Evolutionary conservation across 148 eudicot genomes (phyloP).

Genomic region (Linanthus parryae): DNA sequence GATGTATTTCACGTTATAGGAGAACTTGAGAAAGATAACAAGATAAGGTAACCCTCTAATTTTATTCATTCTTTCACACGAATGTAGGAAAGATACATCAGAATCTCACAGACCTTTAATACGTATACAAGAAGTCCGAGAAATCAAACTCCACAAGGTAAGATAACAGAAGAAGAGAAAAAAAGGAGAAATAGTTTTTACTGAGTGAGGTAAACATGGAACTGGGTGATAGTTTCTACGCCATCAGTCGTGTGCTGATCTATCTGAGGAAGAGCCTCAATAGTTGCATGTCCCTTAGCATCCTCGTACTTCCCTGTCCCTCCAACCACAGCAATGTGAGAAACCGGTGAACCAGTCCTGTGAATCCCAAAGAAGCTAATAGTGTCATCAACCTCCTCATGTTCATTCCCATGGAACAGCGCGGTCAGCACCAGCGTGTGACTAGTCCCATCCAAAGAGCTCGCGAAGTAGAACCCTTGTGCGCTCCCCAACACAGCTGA

Average conservation of each 20-base stretch:
- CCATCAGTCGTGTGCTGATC: constrained; percentile 92
- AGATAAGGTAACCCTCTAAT: too few species aligned
- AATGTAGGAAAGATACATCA: too few species aligned
- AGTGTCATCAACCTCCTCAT: constrained; percentile 35
- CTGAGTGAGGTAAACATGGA: constrained; percentile 49
- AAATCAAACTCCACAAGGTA: too few species aligned
- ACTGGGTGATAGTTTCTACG: constrained; percentile 66
- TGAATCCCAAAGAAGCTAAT: constrained; percentile 86
- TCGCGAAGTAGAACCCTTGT: not conserved
- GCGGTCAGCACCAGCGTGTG: constrained; percentile 76
- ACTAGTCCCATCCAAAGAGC: constrained; percentile 75
- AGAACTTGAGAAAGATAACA: too few species aligned
- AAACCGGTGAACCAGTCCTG: constrained; percentile 55
- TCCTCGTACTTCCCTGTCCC: constrained; percentile 80
- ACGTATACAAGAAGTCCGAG: too few species aligned
- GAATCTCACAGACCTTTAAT: too few species aligned
- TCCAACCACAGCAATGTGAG: constrained; percentile 64
- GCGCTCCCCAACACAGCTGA: not conserved
- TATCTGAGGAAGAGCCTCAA: constrained; percentile 59
- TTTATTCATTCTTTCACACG: too few species aligned
- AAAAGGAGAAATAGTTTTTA: constrained; percentile 1
- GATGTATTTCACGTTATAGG: too few species aligned
- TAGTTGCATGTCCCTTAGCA: constrained; percentile 76
- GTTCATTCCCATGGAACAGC: constrained; percentile 39
- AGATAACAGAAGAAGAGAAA: not conserved